phyloP scores from a whole-genome alignment of 257 asterid genomes.

The Solanum habrochaites region DNA sequence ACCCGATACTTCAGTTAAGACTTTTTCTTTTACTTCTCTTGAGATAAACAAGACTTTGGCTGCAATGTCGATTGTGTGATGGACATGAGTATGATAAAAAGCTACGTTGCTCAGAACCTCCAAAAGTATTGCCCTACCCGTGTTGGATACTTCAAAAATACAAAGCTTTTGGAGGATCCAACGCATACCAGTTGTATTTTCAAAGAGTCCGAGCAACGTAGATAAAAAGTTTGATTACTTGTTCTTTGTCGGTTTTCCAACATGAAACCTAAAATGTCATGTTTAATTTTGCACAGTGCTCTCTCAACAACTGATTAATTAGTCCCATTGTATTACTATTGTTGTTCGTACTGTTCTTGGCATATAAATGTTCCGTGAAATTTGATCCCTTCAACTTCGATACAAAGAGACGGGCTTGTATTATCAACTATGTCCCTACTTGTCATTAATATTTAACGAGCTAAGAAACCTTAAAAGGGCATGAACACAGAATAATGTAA shows the following conservation, averaged over 20 bases:
- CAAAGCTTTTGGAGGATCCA: not conserved
- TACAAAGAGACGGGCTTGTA: not conserved
- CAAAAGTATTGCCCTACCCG: not conserved
- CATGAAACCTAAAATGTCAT: not conserved
- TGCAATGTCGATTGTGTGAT: not conserved
- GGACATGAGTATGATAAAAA: not conserved
- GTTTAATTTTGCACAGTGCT: not conserved
- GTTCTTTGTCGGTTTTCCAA: not conserved
- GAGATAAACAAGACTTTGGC: not conserved
- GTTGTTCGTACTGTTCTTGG: not conserved
- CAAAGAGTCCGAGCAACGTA: not conserved
- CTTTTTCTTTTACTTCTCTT: not conserved
- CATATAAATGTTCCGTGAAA: not conserved
- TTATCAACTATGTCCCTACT: not conserved
- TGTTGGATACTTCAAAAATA: not conserved
- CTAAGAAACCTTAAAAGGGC: not conserved
- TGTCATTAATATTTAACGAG: not conserved
- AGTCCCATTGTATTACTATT: not conserved
- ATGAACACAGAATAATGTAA: not conserved
- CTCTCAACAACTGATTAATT: not conserved
- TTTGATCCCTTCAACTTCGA: not conserved
- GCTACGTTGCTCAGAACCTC: not conserved
- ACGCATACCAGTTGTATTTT: not conserved
- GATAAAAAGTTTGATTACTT: no score
- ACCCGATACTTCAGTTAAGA: not conserved